Evolutionary conservation across 352 stramenopile genomes (phyloP).

Genomic region (Globisporangium camurandrum): DNA sequence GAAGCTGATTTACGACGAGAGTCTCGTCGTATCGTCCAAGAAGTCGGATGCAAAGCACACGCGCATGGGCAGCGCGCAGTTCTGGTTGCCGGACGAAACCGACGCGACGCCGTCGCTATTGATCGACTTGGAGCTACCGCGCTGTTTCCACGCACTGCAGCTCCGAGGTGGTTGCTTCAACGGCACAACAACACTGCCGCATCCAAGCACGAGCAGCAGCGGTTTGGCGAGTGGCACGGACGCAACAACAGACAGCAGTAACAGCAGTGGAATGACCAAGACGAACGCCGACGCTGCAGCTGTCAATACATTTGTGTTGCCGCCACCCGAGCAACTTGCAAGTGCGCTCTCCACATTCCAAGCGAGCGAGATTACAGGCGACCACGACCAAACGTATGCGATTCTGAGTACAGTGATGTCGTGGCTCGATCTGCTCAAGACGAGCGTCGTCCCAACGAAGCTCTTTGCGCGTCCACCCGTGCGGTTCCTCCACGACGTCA

Average conservation of each 20-base stretch:
- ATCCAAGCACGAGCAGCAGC: slow-evolving; percentile 7
- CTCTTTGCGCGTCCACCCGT: slow-evolving; percentile 70
- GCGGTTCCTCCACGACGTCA: slow-evolving; percentile 75
- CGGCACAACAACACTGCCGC: slow-evolving; percentile 3
- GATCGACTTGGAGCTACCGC: slow-evolving; percentile 65
- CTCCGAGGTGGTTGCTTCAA: slow-evolving; percentile 49
- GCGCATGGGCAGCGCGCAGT: slow-evolving; percentile 47
- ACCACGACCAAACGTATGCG: slow-evolving; percentile 60
- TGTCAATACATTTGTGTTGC: slow-evolving; percentile 37
- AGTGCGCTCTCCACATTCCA: slow-evolving; percentile 28
- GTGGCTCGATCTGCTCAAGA: slow-evolving; percentile 73
- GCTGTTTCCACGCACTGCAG: slow-evolving; percentile 50
- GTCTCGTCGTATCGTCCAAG: slow-evolving; percentile 45
- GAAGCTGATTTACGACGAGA: slow-evolving; percentile 48
- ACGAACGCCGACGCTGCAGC: background rate
- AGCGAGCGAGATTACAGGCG: slow-evolving; percentile 34
- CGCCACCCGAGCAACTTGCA: slow-evolving; percentile 24
- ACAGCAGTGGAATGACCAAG: background rate
- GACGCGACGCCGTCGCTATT: slow-evolving; percentile 48
- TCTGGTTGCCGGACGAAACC: slow-evolving; percentile 46
- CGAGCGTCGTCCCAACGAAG: slow-evolving; percentile 50
- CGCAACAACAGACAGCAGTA: background rate
- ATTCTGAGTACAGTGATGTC: slow-evolving; percentile 64
- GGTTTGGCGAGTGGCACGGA: background rate
- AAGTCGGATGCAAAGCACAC: slow-evolving; percentile 47